These are phyloP conservation scores for Pythium phragmitis DNA, from an alignment of 352 stramenopile genomes.

Conservation along the genomic window DNA sequence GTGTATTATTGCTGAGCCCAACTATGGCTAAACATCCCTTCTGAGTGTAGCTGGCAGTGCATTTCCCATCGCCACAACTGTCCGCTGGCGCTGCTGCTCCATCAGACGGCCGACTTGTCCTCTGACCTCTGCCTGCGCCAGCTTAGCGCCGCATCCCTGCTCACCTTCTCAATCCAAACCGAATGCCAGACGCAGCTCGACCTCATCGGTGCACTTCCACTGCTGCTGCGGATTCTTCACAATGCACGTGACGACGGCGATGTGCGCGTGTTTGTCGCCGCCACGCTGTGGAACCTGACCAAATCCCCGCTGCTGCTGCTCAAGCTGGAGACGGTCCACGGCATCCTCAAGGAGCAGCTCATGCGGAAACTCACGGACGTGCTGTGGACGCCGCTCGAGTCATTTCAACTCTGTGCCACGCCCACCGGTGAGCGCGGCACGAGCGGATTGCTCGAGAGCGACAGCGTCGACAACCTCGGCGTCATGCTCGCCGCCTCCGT, in stretches of 20 bases:
- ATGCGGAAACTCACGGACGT: constrained; percentile 49
- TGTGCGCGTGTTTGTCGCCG: constrained; percentile 46
- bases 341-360: constrained; percentile 57
- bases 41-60: constrained; percentile 49
- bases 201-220: constrained; percentile 37
- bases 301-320: constrained; percentile 63
- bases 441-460: constrained; percentile 50
- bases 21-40: too few species aligned
- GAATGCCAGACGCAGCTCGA: constrained; percentile 76
- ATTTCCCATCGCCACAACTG: constrained; percentile 72
- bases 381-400: constrained; percentile 46
- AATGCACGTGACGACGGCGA: constrained; percentile 34
- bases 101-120: constrained; percentile 26
- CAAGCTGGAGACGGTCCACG: constrained; percentile 78
- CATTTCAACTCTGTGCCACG: constrained; percentile 41
- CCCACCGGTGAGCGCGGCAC: constrained; percentile 47
- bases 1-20: background rate
- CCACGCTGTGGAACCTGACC: constrained; percentile 64
- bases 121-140: constrained; percentile 35
- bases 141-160: constrained; percentile 48
- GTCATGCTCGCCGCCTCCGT: constrained; percentile 52
- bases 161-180: constrained; percentile 68
- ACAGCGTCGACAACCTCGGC: constrained; percentile 50
- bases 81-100: constrained; percentile 54
- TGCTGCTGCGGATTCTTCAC: constrained; percentile 52